These are phyloP conservation scores for Vitis cinerea DNA, from an alignment of 164 flowering plant species.

Conservation along the genomic window DNA sequence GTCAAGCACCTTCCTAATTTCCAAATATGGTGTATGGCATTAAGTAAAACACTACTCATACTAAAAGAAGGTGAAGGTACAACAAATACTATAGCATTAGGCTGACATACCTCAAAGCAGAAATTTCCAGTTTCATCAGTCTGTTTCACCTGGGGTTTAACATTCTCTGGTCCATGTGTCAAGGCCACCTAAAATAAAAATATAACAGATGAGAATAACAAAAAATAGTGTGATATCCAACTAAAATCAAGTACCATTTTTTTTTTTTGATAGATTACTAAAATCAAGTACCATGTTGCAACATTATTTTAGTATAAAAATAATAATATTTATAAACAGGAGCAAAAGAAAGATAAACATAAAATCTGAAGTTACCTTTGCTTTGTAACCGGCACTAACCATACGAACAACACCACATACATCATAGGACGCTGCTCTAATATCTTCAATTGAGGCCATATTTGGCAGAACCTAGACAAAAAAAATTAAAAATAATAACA, in stretches of 20 bases:
- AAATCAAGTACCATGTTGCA: not conserved
- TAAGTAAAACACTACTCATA: not conserved
- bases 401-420: constrained; percentile 77
- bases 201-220: not conserved
- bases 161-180: constrained; percentile 92
- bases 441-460: constrained; percentile 86
- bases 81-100: not conserved
- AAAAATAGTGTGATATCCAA: not conserved
- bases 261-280: not conserved
- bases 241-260: not conserved
- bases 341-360: not conserved
- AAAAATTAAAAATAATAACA: not conserved
- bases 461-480: constrained; percentile 80
- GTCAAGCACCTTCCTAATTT: too few species aligned
- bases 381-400: constrained; percentile 50
- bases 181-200: constrained; percentile 65
- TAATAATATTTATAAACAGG: not conserved
- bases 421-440: constrained; percentile 76
- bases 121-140: constrained; percentile 74
- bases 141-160: constrained; percentile 76
- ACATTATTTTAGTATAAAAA: not conserved
- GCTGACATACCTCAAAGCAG: constrained; percentile 84
- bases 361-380: constrained; percentile 56
- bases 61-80: too few species aligned
- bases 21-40: not conserved